Evolutionary conservation across 805 yeast genomes (phyloP).

Genomic region (Zygosaccharomyces kombuchaensis): DNA sequence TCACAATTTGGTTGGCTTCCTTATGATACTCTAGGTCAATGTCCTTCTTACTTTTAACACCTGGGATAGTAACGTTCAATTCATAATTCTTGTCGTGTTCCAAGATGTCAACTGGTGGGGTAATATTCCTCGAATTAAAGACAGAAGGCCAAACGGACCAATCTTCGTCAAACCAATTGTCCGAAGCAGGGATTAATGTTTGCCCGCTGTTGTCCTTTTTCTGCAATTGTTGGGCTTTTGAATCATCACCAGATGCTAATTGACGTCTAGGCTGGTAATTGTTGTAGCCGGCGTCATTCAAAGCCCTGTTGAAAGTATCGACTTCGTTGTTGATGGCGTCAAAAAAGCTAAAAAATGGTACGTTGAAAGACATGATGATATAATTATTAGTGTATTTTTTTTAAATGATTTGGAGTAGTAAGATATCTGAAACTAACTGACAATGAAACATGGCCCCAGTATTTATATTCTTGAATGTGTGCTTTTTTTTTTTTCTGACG

Average conservation of each 20-base stretch:
- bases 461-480: neutral
- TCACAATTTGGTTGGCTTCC: conserved; percentile 39
- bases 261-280: conserved; percentile 22
- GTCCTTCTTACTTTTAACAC: conserved; percentile 41
- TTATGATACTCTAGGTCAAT: conserved; percentile 45
- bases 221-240: conserved; percentile 6
- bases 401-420: neutral
- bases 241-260: conserved; percentile 9
- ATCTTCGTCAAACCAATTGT: conserved; percentile 26
- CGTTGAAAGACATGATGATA: conserved; percentile 32
- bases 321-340: conserved; percentile 43
- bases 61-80: conserved; percentile 45
- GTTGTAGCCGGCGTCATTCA: conserved; percentile 30
- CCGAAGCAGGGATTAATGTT: conserved; percentile 6
- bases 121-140: conserved; percentile 23
- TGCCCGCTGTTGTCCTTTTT: conserved; percentile 4
- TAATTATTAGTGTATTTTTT: neutral
- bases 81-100: conserved; percentile 42
- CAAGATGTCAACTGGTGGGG: conserved; percentile 45
- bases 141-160: conserved; percentile 28
- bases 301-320: conserved; percentile 35
- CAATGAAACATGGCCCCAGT: neutral
- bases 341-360: conserved; percentile 44
- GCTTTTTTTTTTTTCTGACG: neutral
- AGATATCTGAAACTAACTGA: neutral